phyloP scores from a whole-genome alignment of 1,284 basidiomycete species.

The Exobasidium rhododendri region DNA sequence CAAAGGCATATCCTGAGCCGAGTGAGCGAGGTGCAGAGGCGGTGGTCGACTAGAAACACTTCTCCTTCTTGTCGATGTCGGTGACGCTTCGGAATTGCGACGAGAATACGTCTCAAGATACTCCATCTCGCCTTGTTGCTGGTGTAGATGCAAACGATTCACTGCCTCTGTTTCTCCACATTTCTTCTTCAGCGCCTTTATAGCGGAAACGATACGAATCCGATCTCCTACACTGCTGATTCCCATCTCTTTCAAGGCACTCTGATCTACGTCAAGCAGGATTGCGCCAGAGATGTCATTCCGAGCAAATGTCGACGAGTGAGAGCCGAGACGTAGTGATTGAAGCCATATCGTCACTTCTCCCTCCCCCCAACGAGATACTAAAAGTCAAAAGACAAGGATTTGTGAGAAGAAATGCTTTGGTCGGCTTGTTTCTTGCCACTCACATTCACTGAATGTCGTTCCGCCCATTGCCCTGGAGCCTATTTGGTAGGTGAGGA shows the following conservation, averaged over 20 bases:
- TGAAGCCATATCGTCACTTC: conserved; percentile 46
- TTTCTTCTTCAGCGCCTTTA: conserved; percentile 46
- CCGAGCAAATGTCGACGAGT: conserved; percentile 33
- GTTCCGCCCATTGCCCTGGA: conserved; percentile 14
- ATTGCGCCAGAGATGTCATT: conserved; percentile 50
- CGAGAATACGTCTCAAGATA: neutral
- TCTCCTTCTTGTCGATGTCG: conserved; percentile 9
- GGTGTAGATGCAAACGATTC: conserved; percentile 2
- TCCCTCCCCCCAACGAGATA: conserved; percentile 20
- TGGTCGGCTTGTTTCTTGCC: neutral
- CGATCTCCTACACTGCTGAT: conserved; percentile 49
- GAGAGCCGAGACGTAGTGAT: conserved; percentile 29
- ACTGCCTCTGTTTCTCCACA: conserved; percentile 25
- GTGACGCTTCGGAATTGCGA: neutral
- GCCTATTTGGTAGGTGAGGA: neutral
- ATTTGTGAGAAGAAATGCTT: neutral
- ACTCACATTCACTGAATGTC: conserved; percentile 17
- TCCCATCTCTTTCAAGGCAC: conserved; percentile 51
- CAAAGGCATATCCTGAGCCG: conserved; percentile 11
- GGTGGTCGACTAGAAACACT: conserved; percentile 30
- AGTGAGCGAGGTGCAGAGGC: conserved; percentile 19
- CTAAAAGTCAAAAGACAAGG: conserved; percentile 4
- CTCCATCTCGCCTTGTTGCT: conserved; percentile 4
- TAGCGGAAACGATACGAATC: conserved; percentile 46
- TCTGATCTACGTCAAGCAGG: conserved; percentile 47